Conservation (phyloP, 306 rosid genomes). For the Dalbergia oliveri region DNA sequence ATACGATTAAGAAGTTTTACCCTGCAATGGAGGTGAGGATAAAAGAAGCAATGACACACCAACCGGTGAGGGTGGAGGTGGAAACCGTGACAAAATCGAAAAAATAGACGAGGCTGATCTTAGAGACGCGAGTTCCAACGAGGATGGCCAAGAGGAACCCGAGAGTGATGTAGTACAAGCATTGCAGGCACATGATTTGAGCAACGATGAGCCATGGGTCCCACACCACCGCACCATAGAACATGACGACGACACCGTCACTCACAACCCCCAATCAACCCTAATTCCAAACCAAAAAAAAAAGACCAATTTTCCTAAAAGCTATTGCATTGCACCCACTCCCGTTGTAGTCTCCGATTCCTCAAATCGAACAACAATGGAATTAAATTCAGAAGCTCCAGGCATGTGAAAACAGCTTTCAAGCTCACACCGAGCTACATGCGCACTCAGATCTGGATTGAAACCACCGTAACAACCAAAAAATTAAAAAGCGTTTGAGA, state of each 20-base stretch:
- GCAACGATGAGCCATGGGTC: constrained; percentile 86
- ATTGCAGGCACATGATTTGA: constrained; percentile 79
- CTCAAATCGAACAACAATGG: neutral
- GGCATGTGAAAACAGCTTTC: constrained; percentile 19
- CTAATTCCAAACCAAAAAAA: neutral
- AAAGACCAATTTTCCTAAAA: neutral
- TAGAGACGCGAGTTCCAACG: constrained; percentile 78
- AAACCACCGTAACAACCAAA: neutral
- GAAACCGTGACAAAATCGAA: constrained; percentile 74
- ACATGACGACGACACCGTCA: constrained; percentile 58
- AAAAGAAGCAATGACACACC: constrained; percentile 78
- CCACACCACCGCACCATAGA: constrained; percentile 82
- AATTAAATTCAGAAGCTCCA: constrained; percentile 28
- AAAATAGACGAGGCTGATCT: constrained; percentile 79
- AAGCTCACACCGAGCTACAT: neutral
- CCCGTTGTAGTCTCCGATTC: neutral
- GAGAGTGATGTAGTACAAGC: constrained; percentile 76
- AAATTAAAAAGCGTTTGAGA: neutral
- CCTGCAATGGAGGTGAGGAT: constrained; percentile 73
- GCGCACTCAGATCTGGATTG: constrained; percentile 52
- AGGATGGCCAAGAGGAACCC: constrained; percentile 66
- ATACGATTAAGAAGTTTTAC: constrained; percentile 47
- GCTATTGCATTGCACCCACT: neutral
- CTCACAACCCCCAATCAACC: constrained; percentile 25
- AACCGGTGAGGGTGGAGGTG: constrained; percentile 72